Evolutionary conservation across 2,329 filamentous ascomycete genomes (phyloP).

Genomic region (Colletotrichum echinochloae): DNA sequence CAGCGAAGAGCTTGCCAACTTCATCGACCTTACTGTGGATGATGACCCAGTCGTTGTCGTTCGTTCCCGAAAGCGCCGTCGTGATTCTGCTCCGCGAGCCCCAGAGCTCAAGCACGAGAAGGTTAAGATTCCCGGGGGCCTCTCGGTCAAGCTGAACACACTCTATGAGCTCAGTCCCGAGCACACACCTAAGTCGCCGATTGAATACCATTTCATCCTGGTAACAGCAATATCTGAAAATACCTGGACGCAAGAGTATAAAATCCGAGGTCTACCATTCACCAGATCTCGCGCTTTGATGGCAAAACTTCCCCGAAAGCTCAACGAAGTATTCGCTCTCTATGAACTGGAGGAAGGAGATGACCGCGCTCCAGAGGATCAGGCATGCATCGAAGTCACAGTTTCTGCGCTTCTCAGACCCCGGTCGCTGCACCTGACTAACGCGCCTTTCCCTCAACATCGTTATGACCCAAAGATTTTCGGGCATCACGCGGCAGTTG

Average conservation of each 20-base stretch:
- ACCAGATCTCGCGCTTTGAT: conserved; percentile 50
- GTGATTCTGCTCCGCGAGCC: neutral
- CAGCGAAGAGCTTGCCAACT: conserved; percentile 42
- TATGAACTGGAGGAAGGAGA: conserved; percentile 56
- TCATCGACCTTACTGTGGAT: conserved; percentile 52
- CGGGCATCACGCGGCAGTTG: conserved; percentile 41
- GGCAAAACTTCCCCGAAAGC: conserved; percentile 53
- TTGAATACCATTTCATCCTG: conserved; percentile 53
- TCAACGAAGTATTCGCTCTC: conserved; percentile 59
- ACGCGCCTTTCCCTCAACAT: conserved; percentile 59
- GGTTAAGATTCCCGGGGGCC: neutral
- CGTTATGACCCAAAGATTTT: conserved; percentile 45
- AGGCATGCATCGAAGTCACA: conserved; percentile 58
- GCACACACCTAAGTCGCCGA: conserved; percentile 40
- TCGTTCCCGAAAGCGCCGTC: conserved; percentile 5
- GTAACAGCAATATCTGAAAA: conserved; percentile 57
- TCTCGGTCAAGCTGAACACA: conserved; percentile 42
- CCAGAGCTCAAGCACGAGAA: neutral
- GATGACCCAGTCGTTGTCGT: conserved; percentile 20
- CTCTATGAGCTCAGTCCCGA: conserved; percentile 47
- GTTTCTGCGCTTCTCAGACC: conserved; percentile 53
- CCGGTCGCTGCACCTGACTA: conserved; percentile 65
- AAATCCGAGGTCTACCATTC: conserved; percentile 55
- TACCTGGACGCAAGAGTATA: conserved; percentile 38
- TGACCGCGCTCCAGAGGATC: conserved; percentile 45